Evolutionary conservation across 192 early-diverging fungal genomes (phyloP), one percentile per base, ranked within the genome.

Genomic region (Backusella parvicylindrica): DNA sequence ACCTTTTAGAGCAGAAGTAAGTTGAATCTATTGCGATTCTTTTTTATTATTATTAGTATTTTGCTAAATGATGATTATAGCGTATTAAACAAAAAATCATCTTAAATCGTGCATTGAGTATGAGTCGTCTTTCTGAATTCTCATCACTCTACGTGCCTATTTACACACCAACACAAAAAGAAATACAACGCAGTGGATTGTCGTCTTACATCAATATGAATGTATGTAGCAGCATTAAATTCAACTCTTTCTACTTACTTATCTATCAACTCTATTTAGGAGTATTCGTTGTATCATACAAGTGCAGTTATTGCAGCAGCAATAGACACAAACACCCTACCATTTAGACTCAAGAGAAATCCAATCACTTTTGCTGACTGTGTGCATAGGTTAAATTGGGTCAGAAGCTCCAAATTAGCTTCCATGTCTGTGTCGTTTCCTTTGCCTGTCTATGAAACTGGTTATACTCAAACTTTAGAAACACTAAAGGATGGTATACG

Each of bases 131-230:
- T 9, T 76, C 81, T 21, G 72, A 80, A 26, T 37, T 84, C 18
- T 87, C 88, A 6, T 86, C 88, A 0, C 40, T 87, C 2, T 88
- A 85, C 70, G 75, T 88, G n/a, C 86, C 86, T 28, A 47, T 89
- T 16, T 76, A 81, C 13, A 77, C 83, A 21, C 85, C 86, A 3
- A 73, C 79, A 12, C 23, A 23, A 9, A 15, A 47, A 30, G 72
- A 43, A 21, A 53, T 79, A 8, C 37, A 41, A 7, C 18, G 70
- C 1, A 21, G 71, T 38, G 84, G 79, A 3, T 79, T 77, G 75
- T 70, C 80, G 18, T 74, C 75, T 50, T 75, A 84, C 72, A 70
- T 82, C 21, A 71, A 70, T 23, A 36, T 84, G 16, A 78, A 86
- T 75, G 81, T 86, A 80, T 70, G 77, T 56, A 23, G n/a, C 5